phyloP scores from a whole-genome alignment of 139 green algal genomes.

The Haematococcus sp. region DNA sequence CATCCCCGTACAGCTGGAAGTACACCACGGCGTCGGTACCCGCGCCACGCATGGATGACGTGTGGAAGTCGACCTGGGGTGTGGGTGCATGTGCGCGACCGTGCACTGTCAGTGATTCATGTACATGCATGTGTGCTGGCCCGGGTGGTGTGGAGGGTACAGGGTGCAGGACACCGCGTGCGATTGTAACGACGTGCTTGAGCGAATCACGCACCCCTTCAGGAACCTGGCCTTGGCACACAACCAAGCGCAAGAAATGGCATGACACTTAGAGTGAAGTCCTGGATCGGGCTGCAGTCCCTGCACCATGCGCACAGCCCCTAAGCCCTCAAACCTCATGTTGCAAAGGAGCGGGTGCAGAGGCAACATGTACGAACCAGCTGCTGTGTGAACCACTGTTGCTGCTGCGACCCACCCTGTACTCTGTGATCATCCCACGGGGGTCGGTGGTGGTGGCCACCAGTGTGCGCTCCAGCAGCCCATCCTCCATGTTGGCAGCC shows the following conservation, averaged over 20 bases:
- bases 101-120: too few relatives aligned
- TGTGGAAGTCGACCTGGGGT: constrained; percentile 48
- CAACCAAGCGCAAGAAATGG: too few relatives aligned
- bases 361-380: too few relatives aligned
- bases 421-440: constrained; percentile 25
- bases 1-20: constrained; percentile 43
- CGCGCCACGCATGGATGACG: constrained; percentile 32
- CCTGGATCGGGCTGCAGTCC: too few relatives aligned
- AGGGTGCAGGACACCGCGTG: not conserved
- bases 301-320: too few relatives aligned
- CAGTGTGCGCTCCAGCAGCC: constrained; percentile 47
- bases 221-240: too few relatives aligned
- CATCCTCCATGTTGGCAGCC: constrained; percentile 23
- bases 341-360: too few relatives aligned
- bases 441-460: constrained; percentile 26
- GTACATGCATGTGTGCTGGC: not conserved
- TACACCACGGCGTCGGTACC: constrained; percentile 57
- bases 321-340: too few relatives aligned
- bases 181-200: too few relatives aligned
- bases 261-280: too few relatives aligned
- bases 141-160: not conserved
- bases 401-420: constrained; percentile 50
- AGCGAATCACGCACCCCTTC: too few relatives aligned
- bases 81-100: not conserved
- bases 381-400: too few relatives aligned